A percentile compares a stretch with the other conserved stretches of the same genome.
These are phyloP conservation scores for Chenopodium suecicum DNA, from an alignment of 148 eudicot genomes.

Conservation along the genomic window DNA sequence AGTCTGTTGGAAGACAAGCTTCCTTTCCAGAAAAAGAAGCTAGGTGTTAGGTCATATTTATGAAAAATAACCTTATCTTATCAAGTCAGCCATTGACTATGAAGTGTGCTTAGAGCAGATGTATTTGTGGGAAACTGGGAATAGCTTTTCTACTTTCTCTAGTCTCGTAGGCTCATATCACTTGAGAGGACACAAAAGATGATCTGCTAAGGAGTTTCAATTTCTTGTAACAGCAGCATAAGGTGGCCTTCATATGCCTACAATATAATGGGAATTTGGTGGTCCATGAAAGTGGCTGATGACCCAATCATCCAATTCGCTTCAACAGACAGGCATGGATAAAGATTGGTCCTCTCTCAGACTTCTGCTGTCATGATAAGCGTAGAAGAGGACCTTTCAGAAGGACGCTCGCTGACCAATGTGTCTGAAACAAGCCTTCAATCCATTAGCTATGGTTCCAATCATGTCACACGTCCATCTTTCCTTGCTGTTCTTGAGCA, in stretches of 20 bases:
- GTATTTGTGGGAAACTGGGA: conserved; percentile 59
- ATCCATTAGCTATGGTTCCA: conserved; percentile 87
- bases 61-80: conserved; percentile 70
- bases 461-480: conserved; percentile 43
- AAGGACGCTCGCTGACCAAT: conserved; percentile 37
- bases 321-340: too few species aligned
- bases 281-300: conserved; percentile 64
- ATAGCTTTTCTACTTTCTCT: conserved; percentile 92
- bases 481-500: neutral
- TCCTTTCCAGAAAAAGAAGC: conserved; percentile 77
- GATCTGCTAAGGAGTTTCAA: conserved; percentile 39
- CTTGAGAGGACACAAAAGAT: conserved; percentile 75
- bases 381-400: too few species aligned
- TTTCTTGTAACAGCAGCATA: conserved; percentile 41
- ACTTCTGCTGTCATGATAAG: too few species aligned
- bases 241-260: conserved; percentile 95
- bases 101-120: conserved; percentile 87
- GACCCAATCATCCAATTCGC: too few species aligned
- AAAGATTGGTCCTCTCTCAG: too few species aligned
- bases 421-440: conserved; percentile 68
- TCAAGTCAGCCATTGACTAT: conserved; percentile 91
- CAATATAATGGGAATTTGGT: conserved; percentile 52
- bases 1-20: conserved; percentile 71
- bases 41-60: conserved; percentile 63
- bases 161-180: conserved; percentile 50